phyloP scores from a whole-genome alignment of 2,329 filamentous ascomycete species.

The Ophiocordyceps australis region DNA sequence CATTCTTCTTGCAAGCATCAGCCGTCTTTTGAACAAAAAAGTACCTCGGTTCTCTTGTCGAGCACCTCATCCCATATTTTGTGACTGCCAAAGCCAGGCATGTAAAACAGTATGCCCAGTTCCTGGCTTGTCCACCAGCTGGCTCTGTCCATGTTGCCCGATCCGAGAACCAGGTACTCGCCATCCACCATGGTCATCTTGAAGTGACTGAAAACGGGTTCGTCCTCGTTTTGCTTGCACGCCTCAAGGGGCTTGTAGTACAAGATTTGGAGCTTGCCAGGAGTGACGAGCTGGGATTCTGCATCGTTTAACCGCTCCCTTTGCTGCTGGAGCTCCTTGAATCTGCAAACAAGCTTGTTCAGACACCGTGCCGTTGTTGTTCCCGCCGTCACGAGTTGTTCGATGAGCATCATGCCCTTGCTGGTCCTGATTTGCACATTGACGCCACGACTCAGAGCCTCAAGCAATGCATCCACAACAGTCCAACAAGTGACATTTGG shows the following conservation, averaged over 20 bases:
- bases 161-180: conserved; percentile 51
- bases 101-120: conserved; percentile 44
- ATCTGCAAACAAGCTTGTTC: conserved; percentile 34
- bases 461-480: conserved; percentile 41
- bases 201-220: conserved; percentile 58
- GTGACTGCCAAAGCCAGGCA: conserved; percentile 16
- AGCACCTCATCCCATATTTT: conserved; percentile 20
- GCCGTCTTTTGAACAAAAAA: conserved; percentile 9
- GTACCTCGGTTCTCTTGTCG: conserved; percentile 14
- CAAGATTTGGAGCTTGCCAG: conserved; percentile 35
- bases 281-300: conserved; percentile 21
- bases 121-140: conserved; percentile 83
- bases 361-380: conserved; percentile 54
- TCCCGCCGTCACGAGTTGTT: conserved; percentile 65
- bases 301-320: conserved; percentile 8
- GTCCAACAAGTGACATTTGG: conserved; percentile 58
- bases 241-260: conserved; percentile 31
- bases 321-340: conserved; percentile 18
- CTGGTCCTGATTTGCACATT: conserved; percentile 51
- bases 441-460: conserved; percentile 46
- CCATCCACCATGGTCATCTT: conserved; percentile 62
- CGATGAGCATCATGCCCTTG: conserved; percentile 53
- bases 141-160: conserved; percentile 69
- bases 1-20: too few species aligned
- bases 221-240: conserved; percentile 16